Evolutionary conservation across 2,329 filamentous ascomycete species (phyloP).

Genomic region (Talaromyces amestolkiae): DNA sequence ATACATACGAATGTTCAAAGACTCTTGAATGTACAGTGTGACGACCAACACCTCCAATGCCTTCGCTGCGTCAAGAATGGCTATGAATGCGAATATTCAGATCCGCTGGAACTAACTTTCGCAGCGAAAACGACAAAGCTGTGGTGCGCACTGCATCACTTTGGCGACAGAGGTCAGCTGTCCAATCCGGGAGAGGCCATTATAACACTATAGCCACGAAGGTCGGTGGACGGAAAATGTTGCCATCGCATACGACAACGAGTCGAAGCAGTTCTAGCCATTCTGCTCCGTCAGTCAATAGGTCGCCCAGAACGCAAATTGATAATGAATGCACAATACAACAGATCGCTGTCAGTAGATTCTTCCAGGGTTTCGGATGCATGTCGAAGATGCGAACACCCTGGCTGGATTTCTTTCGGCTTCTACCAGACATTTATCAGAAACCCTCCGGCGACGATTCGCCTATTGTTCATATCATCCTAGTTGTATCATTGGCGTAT

Average conservation of each 20-base stretch:
- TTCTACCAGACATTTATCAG: neutral
- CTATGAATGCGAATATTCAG: neutral
- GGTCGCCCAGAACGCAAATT: neutral
- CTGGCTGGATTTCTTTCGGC: slow-evolving; percentile 1
- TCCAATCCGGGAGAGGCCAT: neutral
- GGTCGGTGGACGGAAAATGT: no score
- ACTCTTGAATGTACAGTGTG: neutral
- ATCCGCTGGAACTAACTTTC: slow-evolving; percentile 9
- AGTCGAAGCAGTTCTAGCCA: neutral
- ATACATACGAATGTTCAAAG: neutral
- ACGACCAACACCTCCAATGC: neutral
- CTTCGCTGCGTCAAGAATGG: neutral
- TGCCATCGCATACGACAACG: neutral
- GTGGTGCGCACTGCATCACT: neutral
- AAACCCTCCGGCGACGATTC: neutral
- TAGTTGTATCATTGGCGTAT: slow-evolving; percentile 2
- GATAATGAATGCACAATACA: neutral
- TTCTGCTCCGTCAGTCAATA: neutral
- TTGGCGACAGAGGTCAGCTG: neutral
- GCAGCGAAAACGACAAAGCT: slow-evolving; percentile 5
- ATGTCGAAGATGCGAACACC: neutral
- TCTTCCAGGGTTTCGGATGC: slow-evolving; percentile 9
- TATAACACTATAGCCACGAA: neutral
- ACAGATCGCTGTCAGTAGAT: neutral
- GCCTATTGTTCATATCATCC: neutral